Evolutionary conservation across 495 filamentous ascomycete species (phyloP), one percentile per base, ranked within the genome.

Genomic region (Xylaria castorea): DNA sequence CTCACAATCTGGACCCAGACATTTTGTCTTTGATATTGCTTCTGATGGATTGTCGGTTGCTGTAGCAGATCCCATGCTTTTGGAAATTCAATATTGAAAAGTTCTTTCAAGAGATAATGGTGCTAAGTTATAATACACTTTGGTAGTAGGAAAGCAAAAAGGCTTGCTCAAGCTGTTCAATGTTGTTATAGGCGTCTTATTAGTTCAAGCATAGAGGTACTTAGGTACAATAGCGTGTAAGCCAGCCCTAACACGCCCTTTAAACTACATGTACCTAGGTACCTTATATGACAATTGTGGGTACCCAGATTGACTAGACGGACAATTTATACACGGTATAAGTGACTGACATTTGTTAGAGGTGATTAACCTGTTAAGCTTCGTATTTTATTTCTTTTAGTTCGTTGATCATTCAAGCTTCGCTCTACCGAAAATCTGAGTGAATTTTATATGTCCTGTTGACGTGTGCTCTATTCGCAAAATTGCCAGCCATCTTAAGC

Each of bases 1-100:
- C 9, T 85, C 81, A 83, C 96, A 99, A 75, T 93, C 92, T 44
- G 87, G 84, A 11, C 96, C 93, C 20, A 89, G 84, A 78, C 96
- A 99, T 81, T 92, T 93, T 50, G 90, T 89, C 78, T 88, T 85
- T 46, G 83, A 81, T 3, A 81, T 77, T 2, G 83, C 77, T 82
- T 85, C 84, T 53, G 42, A n/a, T 20, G 48, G n/a, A 18, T 53
- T 9, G 32, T 42, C 14, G 18, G 34, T 16, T 30, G 20, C 20
- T 9, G 42, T 68, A 3, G 50, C 16, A 20, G 22, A 1, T 1
- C 5, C 25, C 34, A 68, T 68, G 16, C 11, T 30, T 50, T 18
- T 22, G 1, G 12, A 66, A 32, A 25, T 44, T 12, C 12, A 18
- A 46, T 30, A 38, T 1, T 27, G 12, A 30, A 64, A 11, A 30